Evolutionary conservation across 257 asterid species (phyloP).

Genomic region (Phtheirospermum japonicum): DNA sequence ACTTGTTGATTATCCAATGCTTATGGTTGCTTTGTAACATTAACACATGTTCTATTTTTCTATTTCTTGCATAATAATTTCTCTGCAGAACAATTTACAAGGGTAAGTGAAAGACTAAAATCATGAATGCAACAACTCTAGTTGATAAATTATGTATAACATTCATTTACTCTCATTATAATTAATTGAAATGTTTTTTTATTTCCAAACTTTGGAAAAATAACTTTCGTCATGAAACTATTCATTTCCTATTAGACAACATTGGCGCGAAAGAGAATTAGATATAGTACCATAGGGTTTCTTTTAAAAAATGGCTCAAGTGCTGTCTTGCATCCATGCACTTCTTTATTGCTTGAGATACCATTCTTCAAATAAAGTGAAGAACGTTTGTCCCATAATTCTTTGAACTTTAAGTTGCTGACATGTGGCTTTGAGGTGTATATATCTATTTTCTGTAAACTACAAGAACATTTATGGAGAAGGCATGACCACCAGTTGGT

Average conservation of each 20-base stretch:
- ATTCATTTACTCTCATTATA: background rate
- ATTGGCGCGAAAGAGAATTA: background rate
- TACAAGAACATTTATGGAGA: constrained; percentile 4
- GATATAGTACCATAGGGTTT: constrained; percentile 6
- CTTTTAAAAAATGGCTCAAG: constrained; percentile 2
- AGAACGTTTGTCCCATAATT: background rate
- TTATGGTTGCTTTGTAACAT: constrained; percentile 11
- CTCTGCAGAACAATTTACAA: background rate
- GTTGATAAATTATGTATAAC: constrained; percentile 3
- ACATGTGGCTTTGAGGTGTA: constrained; percentile 11
- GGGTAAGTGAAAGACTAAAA: constrained; percentile 6
- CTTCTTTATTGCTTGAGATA: background rate
- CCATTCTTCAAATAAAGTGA: constrained; percentile 11
- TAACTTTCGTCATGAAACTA: background rate
- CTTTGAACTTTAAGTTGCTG: constrained; percentile 18
- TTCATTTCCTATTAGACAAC: constrained; percentile 6
- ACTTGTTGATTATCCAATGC: background rate
- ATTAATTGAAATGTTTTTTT: background rate
- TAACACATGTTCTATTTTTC: background rate
- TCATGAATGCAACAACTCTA: background rate
- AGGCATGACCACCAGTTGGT: background rate
- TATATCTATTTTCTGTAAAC: constrained; percentile 12
- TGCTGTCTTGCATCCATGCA: background rate
- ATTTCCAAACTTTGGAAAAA: constrained; percentile 15
- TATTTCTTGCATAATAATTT: background rate